Evolutionary conservation across 2,329 filamentous ascomycete species (phyloP), one percentile per base, ranked within the genome.

Genomic region (Aspergillus brasiliensis): DNA sequence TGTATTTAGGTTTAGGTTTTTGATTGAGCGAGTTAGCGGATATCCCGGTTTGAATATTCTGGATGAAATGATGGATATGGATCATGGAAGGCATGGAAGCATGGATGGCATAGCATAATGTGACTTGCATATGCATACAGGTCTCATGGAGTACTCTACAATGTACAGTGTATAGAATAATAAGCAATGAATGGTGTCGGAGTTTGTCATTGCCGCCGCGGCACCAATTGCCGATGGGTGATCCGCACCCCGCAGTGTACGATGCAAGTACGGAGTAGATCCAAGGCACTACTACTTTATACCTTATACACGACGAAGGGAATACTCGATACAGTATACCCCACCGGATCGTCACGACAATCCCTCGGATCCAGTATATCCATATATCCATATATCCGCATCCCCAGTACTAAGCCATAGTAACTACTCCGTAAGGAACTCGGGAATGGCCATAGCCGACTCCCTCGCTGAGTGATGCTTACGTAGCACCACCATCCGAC

Each of bases 21-120:
- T 37, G 48, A 59, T 64, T 66, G 59, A 69, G 65, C 62, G 65
- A 62, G 62, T 66, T 59, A 67, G 65, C 65, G 65, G 67, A 69
- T 69, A 68, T 68, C 65, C 65, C 59, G 47, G 58, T 57, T 44
- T 23, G 34, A 23, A 56, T 56, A 56, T 56, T 46, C 19, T 47
- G 53, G 25, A 56, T 44, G 40, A 19, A 11, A 42, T 42, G n/a
- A 10, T 19, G 15, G 40, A 13, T 6, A 19, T 21, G 40, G 40
- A 44, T 10, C n/a, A n/a, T 21, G 11, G 40, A 11, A 21, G 13
- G 40, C 19, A 44, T 44, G 31, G 31, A 34, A 13, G 31, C n/a
- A n/a, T n/a, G n/a, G n/a, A n/a, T n/a, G 31, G 31, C 31, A 34
- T 34, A 34, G 31, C 31, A 34, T 34, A 34, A 34, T 34, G 31